Percentiles rank a stretch among this genome's conserved stretches.
Evolutionary conservation across 345 rosid genomes (phyloP).

Genomic region (Hibiscus tridactylites): DNA sequence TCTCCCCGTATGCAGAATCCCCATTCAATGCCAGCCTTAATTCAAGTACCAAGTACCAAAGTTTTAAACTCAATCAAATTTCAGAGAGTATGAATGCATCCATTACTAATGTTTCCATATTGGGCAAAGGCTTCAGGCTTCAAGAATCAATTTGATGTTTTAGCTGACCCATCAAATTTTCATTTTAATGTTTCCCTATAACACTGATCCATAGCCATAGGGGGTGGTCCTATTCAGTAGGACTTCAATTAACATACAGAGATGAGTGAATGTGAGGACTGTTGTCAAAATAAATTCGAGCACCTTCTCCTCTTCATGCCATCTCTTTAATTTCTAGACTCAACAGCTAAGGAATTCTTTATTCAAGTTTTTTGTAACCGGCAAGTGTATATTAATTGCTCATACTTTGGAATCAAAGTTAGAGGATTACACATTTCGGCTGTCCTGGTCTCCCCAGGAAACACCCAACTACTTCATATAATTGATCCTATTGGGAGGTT

Average conservation of each 20-base stretch:
- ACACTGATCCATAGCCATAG: not conserved
- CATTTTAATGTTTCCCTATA: not conserved
- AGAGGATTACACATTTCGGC: too few relatives aligned
- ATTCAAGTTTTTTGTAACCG: too few relatives aligned
- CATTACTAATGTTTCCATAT: not conserved
- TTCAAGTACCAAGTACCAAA: not conserved
- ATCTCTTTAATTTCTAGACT: too few relatives aligned
- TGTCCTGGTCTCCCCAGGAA: too few relatives aligned
- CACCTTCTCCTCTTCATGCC: not conserved
- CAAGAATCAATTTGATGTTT: not conserved
- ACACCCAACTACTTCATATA: too few relatives aligned
- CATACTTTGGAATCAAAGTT: too few relatives aligned
- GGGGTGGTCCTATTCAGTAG: not conserved
- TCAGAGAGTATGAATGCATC: not conserved
- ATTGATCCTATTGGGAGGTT: too few relatives aligned
- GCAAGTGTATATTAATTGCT: too few relatives aligned
- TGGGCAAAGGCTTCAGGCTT: not conserved
- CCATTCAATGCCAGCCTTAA: too few relatives aligned
- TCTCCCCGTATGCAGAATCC: too few relatives aligned
- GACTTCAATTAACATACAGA: not conserved
- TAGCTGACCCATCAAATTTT: not conserved
- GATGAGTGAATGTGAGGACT: not conserved
- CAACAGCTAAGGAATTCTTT: too few relatives aligned
- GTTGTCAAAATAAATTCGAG: not conserved
- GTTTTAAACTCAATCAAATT: not conserved